Base-by-base conservation (phyloP, 352 stramenopile genomes). In the Ophiocytium majus region DNA sequence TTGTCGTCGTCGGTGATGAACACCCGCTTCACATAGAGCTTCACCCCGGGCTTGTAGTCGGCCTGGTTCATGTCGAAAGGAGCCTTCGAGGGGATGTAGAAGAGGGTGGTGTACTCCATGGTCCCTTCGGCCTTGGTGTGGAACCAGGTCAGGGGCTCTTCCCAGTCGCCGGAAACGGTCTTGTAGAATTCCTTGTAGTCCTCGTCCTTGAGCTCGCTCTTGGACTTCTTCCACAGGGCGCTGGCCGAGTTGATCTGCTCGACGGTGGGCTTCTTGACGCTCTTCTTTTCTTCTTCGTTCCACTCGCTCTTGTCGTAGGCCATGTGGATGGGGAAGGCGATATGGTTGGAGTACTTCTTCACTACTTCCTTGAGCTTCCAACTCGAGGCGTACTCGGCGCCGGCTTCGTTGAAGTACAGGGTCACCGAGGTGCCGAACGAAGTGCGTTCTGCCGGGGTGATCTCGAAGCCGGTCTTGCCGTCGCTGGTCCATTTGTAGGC, bases 281-380 rank as follows among this genome's bases (percentile, higher is more conserved):
- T 96, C 86, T 99, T 97, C 87, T 99, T 97, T 57, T 92, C 95
- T 33, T 99, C 97, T 91, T 99, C 97, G 93, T 99, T 99, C 91
- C 99, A 97, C 80, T 95, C 96, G 82, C 96, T 99, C 95, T 99
- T 99, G 91, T 99, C 96, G 23, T 98, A 97, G 91, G 98, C 98
- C n/a, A 99, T 93, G 92, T 98, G 98, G 92, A 99, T 99, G 43
- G 96, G 96, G 95, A 99, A 99, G 76, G 95, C 95, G 93, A 99
- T 99, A 92, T 99, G 99, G 92, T 99, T 97, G 9, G 95, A 98
- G 92, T 99, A 96, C 92, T 99, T 99, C 94, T 99, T 99, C 78
- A 99, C 96, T 43, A 99, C 91, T 90, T 99, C 96, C 91, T 98
- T 99, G 28, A 89, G 32, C 81, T 84, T 28, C 90, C 94, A 94